Base-by-base conservation (phyloP, 352 stramenopile genomes). In the Phytophthora ramorum region DNA sequence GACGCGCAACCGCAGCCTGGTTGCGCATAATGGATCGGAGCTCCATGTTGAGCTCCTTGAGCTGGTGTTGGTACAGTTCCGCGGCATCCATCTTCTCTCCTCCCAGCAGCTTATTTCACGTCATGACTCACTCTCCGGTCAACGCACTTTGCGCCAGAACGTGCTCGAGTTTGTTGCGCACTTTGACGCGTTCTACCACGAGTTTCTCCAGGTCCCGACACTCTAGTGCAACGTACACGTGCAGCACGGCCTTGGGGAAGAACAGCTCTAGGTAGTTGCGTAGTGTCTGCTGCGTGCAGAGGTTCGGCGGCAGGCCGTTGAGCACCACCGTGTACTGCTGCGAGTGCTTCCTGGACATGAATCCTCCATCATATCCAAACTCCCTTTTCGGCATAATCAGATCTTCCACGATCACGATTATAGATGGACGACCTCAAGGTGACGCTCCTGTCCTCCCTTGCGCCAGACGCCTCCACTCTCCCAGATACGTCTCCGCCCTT, bases 321-420 rank as follows among this genome's bases (percentile, higher is more conserved):
- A 95, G 66, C 26, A 92, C 77, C 51, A 95, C 69, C 19, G 79
- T 86, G 71, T 95, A 95, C 74, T 95, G 87, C 68, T 93, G 81
- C 38, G 81, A 41, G 50, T 69, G 53, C 32, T 81, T 76, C 55
- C 80, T 71, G n/a, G 74, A 66, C 69, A 95, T 79, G 50, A 93
- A 93, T 53, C 45, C 20, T 69, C 13, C 37, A 28, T 57, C 51
- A 68, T 63, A 47, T 14, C 38, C 35, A 35, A 10, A 35, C 52
- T 63, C 17, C 26, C 14, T 1, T 26, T 28, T 1, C 40, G 8
- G 47, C 57, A 53, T 57, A 56, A 43, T 63, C 40, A 35, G 62
- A 64, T 70, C 46, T 64, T 70, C 55, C 50, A 8, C 2, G 7
- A 8, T 48, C 50, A 8, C 51, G 2, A 24, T 3, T 24, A 24